Conservation (phyloP, 495 filamentous ascomycete species). For the Tuber magnatum region DNA sequence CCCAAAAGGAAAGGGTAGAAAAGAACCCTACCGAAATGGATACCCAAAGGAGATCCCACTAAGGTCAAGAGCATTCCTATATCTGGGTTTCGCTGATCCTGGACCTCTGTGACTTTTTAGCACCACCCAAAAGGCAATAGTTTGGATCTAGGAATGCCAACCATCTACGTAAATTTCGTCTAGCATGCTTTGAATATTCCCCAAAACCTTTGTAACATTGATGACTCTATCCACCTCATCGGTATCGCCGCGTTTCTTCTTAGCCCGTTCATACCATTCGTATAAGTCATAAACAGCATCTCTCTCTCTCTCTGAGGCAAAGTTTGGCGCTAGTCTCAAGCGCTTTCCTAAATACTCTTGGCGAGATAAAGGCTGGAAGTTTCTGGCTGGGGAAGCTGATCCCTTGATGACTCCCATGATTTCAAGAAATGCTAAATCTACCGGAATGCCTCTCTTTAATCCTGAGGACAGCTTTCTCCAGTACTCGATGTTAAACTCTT, state of each 20-base stretch:
- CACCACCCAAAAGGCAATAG: background rate
- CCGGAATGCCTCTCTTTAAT: slow-evolving; percentile 25
- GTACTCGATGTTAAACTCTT: slow-evolving; percentile 43
- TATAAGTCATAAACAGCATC: slow-evolving; percentile 42
- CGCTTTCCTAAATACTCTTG: slow-evolving; percentile 38
- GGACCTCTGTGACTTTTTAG: slow-evolving; percentile 40
- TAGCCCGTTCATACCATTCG: slow-evolving; percentile 42
- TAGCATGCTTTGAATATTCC: slow-evolving; percentile 22
- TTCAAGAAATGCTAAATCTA: slow-evolving; percentile 42
- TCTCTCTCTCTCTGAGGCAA: slow-evolving; percentile 34
- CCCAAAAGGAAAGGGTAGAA: background rate
- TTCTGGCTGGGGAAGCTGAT: slow-evolving; percentile 25
- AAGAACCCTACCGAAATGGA: slow-evolving; percentile 43
- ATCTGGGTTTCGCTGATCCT: slow-evolving; percentile 45
- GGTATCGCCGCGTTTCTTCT: slow-evolving; percentile 37
- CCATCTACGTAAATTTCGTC: slow-evolving; percentile 48
- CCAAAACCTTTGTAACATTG: slow-evolving; percentile 42
- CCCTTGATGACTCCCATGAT: slow-evolving; percentile 49
- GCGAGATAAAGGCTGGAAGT: slow-evolving; percentile 34
- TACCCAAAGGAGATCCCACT: slow-evolving; percentile 42
- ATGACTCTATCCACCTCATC: slow-evolving; percentile 44
- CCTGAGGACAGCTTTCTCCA: slow-evolving; percentile 40
- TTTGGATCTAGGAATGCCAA: slow-evolving; percentile 12
- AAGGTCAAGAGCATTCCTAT: slow-evolving; percentile 43
- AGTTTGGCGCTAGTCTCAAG: slow-evolving; percentile 40